These are phyloP conservation scores for Epichloe glyceriae DNA, from an alignment of 2,329 filamentous ascomycete species.

Conservation along the genomic window DNA sequence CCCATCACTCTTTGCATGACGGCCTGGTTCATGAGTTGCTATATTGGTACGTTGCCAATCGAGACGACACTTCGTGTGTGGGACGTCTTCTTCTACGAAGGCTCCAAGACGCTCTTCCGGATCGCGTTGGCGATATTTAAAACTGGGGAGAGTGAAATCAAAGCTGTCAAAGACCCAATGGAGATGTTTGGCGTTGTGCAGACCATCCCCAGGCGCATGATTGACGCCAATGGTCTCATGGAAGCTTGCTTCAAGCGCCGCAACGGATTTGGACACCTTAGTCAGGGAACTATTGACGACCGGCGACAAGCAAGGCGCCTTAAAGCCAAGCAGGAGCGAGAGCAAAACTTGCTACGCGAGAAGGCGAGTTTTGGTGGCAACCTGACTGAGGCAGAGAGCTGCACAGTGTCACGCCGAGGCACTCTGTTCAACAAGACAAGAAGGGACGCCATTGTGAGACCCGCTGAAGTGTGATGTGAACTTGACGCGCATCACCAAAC, in stretches of 20 bases:
- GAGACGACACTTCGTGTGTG: constrained; percentile 86
- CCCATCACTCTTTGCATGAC: constrained; percentile 89
- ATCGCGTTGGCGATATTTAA: constrained; percentile 89
- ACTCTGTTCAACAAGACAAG: constrained; percentile 34
- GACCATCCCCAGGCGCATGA: constrained; percentile 63
- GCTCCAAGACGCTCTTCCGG: constrained; percentile 84
- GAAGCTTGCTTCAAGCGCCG: constrained; percentile 71
- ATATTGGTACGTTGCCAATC: constrained; percentile 83
- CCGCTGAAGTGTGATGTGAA: constrained; percentile 7
- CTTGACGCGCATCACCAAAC: no score
- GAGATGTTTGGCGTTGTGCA: constrained; percentile 95
- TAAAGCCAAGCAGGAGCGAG: constrained; percentile 31
- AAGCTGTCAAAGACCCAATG: constrained; percentile 71
- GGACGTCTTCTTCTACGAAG: constrained; percentile 94
- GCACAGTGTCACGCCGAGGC: constrained; percentile 25
- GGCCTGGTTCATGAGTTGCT: constrained; percentile 96
- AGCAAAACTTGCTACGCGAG: constrained; percentile 14
- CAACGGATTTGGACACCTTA: constrained; percentile 70
- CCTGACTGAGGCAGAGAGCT: constrained; percentile 16
- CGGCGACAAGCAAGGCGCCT: constrained; percentile 56
- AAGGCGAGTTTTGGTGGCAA: constrained; percentile 18
- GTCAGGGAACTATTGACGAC: constrained; percentile 69
- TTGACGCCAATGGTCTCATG: constrained; percentile 73
- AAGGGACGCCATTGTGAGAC: constrained; percentile 14
- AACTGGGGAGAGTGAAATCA: constrained; percentile 68